These are phyloP conservation scores for Jatropha multifida DNA, from an alignment of 441 rosid genomes.

Conservation along the genomic window DNA sequence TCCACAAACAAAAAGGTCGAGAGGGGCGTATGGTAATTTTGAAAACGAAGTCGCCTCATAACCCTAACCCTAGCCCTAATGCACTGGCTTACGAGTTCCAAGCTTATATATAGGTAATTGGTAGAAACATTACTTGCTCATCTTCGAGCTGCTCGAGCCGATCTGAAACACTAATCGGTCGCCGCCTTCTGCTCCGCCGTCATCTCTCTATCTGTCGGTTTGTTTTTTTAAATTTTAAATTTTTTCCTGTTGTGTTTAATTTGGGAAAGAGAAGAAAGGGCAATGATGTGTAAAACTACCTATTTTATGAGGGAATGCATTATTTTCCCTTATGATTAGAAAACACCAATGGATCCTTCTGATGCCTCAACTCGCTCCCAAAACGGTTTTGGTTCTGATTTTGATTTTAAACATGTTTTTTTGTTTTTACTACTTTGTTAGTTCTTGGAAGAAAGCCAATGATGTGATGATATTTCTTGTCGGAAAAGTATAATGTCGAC, in stretches of 20 bases:
- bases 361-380: constrained; percentile 42
- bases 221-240: neutral
- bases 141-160: neutral
- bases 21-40: neutral
- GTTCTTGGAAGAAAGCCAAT: constrained; percentile 32
- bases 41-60: neutral
- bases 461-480: constrained; percentile 53
- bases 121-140: neutral
- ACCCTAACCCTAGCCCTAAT: constrained; percentile 14
- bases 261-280: constrained; percentile 21
- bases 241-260: neutral
- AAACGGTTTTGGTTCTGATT: neutral
- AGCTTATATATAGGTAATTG: neutral
- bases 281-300: constrained; percentile 78
- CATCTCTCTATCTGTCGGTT: neutral
- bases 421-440: neutral
- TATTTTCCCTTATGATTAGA: constrained; percentile 47
- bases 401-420: neutral
- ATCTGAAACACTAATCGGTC: neutral
- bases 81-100: neutral
- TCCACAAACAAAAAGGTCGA: neutral
- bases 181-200: neutral
- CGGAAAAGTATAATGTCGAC: constrained; percentile 66
- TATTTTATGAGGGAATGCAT: constrained; percentile 62
- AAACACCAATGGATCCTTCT: constrained; percentile 97